Base-by-base conservation (phyloP, 441 rosid species). In the Aquilaria agallochum region DNA sequence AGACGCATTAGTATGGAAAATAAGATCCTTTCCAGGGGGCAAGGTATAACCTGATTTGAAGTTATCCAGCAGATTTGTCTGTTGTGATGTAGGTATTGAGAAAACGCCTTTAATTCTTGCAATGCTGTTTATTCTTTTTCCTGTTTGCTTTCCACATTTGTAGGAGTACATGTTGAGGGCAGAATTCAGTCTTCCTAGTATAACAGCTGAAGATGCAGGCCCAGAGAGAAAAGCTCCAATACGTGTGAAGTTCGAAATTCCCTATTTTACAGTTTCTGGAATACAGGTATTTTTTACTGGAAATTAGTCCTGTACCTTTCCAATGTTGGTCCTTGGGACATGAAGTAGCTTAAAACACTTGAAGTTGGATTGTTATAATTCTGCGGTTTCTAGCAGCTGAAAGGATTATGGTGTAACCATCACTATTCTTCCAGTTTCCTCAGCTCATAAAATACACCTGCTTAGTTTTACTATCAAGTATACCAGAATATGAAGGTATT, bases 141-240 rank as follows among this genome's bases (percentile, higher is more conserved):
- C 9, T 20, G 31, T 51, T 27, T 27, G n/a, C 53, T 59, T 58
- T 56, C 36, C 2, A 13, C 45, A 67, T 10, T 8, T 72, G 15
- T 70, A 77, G 83, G 90, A 85, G 73, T 85, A 85, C 51, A 82
- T 85, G 88, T 68, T 85, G 74, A 85, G 88, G 62, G 88, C 88
- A 40, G 88, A 85, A 72, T 82, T 85, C 57, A 73, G 82, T 75
- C 88, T 85, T 76, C 90, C 90, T 4, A 85, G 88, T 73, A 72
- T 85, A 67, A 78, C 88, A 9, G 90, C 85, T 5, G 90, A 85
- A 64, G 90, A 85, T 70, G 82, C 81, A 55, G 72, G 65, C n/a
- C 88, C 88, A 33, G 90, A 80, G 74, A 78, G 90, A 63, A 85
- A 85, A 66, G 88, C 90, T 67, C 90, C 90, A 3, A 77, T 85